Evolutionary conservation across 805 yeast genomes (phyloP).

Genomic region (Maudiozyma saulgeensis): DNA sequence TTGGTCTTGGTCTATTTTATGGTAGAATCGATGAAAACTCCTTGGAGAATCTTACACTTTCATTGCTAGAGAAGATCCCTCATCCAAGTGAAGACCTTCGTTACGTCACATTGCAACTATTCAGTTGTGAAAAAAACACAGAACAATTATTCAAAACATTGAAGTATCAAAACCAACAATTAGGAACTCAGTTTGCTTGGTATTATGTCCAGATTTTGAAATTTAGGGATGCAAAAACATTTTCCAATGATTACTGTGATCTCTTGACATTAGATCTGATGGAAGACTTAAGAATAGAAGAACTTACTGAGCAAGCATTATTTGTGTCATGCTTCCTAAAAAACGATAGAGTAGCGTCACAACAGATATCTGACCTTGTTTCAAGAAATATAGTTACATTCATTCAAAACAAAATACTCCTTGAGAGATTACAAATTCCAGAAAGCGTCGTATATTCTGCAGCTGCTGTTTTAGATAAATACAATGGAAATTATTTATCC

Average conservation of each 20-base stretch:
- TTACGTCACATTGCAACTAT: conserved; percentile 12
- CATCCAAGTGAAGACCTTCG: conserved; percentile 4
- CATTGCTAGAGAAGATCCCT: conserved; percentile 6
- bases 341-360: conserved; percentile 38
- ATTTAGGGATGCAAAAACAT: conserved; percentile 19
- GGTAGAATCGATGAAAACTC: conserved; percentile 39
- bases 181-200: conserved; percentile 43
- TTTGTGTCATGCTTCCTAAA: conserved; percentile 51
- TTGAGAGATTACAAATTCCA: conserved; percentile 42
- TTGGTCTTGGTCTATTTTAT: conserved; percentile 55
- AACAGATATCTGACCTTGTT: conserved; percentile 30
- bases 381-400: conserved; percentile 19
- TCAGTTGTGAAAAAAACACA: conserved; percentile 8
- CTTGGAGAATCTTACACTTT: conserved; percentile 22
- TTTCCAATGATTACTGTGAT: conserved; percentile 30
- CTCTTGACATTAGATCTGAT: conserved; percentile 37
- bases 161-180: conserved; percentile 5
- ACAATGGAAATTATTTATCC: conserved; percentile 41
- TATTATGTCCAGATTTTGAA: conserved; percentile 38
- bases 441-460: conserved; percentile 41
- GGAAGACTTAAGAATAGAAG: conserved; percentile 39
- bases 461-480: conserved; percentile 47
- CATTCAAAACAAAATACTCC: conserved; percentile 6
- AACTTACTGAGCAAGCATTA: conserved; percentile 49
- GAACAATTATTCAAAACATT: conserved; percentile 11